Evolutionary conservation across 2,329 filamentous ascomycete genomes (phyloP), one percentile per base, ranked within the genome.

Genomic region (Cercospora sp.): DNA sequence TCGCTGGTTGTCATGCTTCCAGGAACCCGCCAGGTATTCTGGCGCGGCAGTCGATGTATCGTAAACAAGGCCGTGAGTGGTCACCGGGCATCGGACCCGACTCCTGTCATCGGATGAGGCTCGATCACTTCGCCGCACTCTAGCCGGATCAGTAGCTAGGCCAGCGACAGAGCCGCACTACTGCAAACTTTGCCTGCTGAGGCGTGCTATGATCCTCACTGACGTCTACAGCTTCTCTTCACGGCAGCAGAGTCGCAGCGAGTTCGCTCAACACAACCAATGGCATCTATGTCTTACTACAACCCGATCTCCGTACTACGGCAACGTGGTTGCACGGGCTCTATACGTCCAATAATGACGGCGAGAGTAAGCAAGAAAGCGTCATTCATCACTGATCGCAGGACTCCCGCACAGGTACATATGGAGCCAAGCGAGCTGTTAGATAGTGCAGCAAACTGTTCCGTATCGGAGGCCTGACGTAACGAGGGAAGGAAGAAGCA

Each of bases 311-410:
- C 6, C 13, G 16, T 30, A 10, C 30, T 36, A 2, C 60, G 60
- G 60, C 45, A 63, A 53, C 28, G 31, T 63, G 60, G 60, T 51
- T 63, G 61, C 16, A n/a, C 45, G 31, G 48, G 5, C 26, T 28
- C 26, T 16, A 26, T 58, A 58, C 20, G 9, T 23, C 66, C 66
- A 68, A 60, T 68, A n/a, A 59, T 65, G 66, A 68, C 67, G 36
- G 63, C 67, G 51, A 63, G 59, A 66, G 55, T 60, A 59, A 63
- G 60, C 63, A 48, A 60, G 53, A 62, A 63, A 59, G 63, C 67
- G 67, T 68, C 63, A 68, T 68, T 20, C 59, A 68, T 61, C 39
- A 18, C 53, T 33, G 28, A 26, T 45, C 53, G 57, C 30, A 18
- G 30, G 18, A 16, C 39, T 33, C 59, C 12, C 18, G 30, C 33